Evolutionary conservation across 768 basidiomycete genomes (phyloP), one percentile per base, ranked within the genome.

Genomic region (Tulasnella sp.): DNA sequence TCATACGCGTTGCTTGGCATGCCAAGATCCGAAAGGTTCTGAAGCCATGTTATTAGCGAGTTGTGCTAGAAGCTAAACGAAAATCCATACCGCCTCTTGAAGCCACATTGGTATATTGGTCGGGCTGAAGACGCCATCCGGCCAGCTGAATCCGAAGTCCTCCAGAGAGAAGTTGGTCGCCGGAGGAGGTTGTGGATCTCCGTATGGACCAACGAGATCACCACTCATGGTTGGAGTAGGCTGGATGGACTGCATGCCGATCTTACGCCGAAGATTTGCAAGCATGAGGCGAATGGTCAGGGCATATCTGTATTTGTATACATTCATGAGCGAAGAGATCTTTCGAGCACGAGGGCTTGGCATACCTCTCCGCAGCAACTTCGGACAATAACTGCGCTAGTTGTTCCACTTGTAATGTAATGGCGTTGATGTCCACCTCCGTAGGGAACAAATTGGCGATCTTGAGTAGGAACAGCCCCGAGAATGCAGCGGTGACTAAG

Each of bases 361-460:
- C 86, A 79, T 80, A 90, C 91, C 96, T 89, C 86, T 98, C 96
- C 18, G 96, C 96, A 42, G 94, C 94, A 48, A 96, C 95, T 78
- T 97, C 96, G 5, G 94, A 94, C 70, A 98, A 87, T 70, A 98
- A 85, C 81, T 95, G 93, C 0, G 94, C 92, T 48, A 98, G 88
- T 83, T 97, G 94, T 82, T 96, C 93, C 61, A 97, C 95, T 84
- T 97, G 95, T 3, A 84, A 87, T 70, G 90, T 91, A 83, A 96
- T 94, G 11, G 88, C 88, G 23, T 85, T 87, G 39, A 96, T 85
- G 82, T 96, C 93, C 71, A 96, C 85, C 81, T 95, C 93, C 18
- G 90, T 85, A 0, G 95, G 95, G 87, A 96, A 98, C 42, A 98
- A 88, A 82, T 92, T 93, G 77, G 95, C 95, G 92, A 97, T 95